These are phyloP conservation scores for Diaporthe nobilis DNA, from an alignment of 2,329 filamentous ascomycete genomes.

Conservation along the genomic window DNA sequence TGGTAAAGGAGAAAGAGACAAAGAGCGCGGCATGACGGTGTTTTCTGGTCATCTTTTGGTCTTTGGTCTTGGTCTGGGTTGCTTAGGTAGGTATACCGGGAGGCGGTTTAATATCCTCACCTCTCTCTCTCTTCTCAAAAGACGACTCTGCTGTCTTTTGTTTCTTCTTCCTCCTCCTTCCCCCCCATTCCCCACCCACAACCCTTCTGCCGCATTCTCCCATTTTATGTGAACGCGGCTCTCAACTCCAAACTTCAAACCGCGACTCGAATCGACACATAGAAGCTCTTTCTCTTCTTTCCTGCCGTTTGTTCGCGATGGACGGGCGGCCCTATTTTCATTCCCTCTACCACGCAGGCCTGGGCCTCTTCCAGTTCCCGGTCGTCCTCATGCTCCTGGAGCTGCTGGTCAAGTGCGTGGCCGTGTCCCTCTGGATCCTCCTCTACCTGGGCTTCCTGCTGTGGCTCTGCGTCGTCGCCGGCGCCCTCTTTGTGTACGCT, in stretches of 20 bases:
- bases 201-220: background rate
- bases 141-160: background rate
- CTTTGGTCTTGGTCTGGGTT: background rate
- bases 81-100: slow-evolving; percentile 19
- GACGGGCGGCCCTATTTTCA: background rate
- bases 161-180: too few species aligned
- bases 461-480: too few species aligned
- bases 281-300: too few species aligned
- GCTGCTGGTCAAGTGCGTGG: too few species aligned
- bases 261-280: background rate
- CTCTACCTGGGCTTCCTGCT: too few species aligned
- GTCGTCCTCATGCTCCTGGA: too few species aligned
- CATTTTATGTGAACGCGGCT: background rate
- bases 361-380: background rate
- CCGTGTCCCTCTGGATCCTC: too few species aligned
- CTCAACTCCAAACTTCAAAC: background rate
- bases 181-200: background rate
- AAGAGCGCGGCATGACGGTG: slow-evolving; percentile 3
- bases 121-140: background rate
- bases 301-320: background rate
- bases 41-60: background rate
- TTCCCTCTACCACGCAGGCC: too few species aligned
- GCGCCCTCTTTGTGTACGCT: too few species aligned
- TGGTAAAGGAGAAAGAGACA: background rate
- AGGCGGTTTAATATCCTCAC: background rate